phyloP scores from a whole-genome alignment of 2,329 filamentous ascomycete genomes.

The Triangularia verruculosa region DNA sequence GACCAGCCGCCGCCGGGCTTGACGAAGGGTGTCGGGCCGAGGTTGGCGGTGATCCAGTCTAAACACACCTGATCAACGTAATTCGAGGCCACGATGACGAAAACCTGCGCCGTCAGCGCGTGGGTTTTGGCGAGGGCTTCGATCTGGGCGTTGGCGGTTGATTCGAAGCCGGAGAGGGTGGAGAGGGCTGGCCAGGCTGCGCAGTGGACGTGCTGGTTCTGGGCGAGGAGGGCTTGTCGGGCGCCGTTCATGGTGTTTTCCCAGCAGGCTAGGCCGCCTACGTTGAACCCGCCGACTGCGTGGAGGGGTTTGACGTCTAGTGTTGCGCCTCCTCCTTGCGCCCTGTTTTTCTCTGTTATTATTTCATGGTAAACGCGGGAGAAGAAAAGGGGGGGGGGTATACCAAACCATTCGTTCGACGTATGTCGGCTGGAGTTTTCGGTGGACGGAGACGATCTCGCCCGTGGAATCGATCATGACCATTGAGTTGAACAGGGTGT shows the following conservation, averaged over 20 bases:
- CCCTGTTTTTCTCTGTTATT: no score
- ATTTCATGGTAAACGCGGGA: no score
- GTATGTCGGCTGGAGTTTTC: constrained; percentile 34
- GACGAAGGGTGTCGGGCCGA: constrained; percentile 30
- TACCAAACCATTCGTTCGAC: constrained; percentile 33
- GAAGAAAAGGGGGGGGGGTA: no score
- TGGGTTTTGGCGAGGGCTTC: constrained; percentile 46
- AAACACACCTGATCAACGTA: constrained; percentile 42
- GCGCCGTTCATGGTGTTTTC: constrained; percentile 34
- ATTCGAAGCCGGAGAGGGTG: constrained; percentile 38
- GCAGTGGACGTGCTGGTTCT: constrained; percentile 31
- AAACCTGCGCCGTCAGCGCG: constrained; percentile 43
- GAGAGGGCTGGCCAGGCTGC: constrained; percentile 34
- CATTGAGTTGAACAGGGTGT: constrained; percentile 34
- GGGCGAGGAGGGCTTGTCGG: constrained; percentile 32
- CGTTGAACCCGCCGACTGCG: constrained; percentile 18
- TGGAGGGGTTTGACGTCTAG: constrained; percentile 17
- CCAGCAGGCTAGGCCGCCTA: constrained; percentile 34
- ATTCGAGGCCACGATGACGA: constrained; percentile 41
- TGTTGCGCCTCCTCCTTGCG: constrained; percentile 31
- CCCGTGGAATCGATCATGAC: constrained; percentile 30
- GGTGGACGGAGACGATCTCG: constrained; percentile 31
- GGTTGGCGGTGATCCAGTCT: constrained; percentile 35
- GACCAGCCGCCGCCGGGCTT: constrained; percentile 32
- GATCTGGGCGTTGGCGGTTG: constrained; percentile 41